These are phyloP conservation scores for Citropsis articulata DNA, from an alignment of 345 rosid species.

Conservation along the genomic window DNA sequence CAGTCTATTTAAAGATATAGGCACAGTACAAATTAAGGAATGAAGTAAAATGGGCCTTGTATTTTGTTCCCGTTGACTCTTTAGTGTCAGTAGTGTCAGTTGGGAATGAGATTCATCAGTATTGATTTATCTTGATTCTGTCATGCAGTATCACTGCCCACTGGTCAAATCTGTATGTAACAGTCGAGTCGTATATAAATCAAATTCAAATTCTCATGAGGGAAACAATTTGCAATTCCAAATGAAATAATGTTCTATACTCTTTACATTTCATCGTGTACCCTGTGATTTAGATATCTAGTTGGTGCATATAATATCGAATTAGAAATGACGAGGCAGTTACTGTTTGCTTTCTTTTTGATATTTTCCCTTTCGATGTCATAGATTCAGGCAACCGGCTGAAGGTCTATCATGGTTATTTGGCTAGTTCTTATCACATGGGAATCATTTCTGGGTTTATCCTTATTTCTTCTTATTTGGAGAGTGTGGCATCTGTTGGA, in stretches of 20 bases:
- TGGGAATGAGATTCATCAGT: neutral
- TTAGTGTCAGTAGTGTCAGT: neutral
- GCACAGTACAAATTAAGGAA: neutral
- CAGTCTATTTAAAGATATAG: neutral
- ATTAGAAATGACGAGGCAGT: neutral
- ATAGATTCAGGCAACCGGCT: conserved; percentile 42
- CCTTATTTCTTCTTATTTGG: conserved; percentile 69
- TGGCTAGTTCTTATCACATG: conserved; percentile 85
- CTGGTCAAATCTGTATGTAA: neutral
- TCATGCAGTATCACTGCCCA: neutral
- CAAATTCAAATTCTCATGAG: neutral
- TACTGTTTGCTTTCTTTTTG: neutral
- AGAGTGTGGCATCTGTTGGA: conserved; percentile 50
- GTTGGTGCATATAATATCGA: neutral
- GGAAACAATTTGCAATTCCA: neutral
- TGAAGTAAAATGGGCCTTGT: neutral
- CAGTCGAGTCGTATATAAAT: neutral
- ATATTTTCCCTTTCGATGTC: conserved; percentile 8
- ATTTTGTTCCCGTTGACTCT: neutral
- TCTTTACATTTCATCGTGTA: neutral
- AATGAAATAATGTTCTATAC: neutral
- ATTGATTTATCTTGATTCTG: neutral
- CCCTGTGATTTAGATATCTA: neutral
- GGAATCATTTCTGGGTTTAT: conserved; percentile 84
- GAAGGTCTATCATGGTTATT: conserved; percentile 69